Evolutionary conservation across 192 early-diverging fungal genomes (phyloP), one percentile per base, ranked within the genome.

Genomic region (Anaeromyces robustus): DNA sequence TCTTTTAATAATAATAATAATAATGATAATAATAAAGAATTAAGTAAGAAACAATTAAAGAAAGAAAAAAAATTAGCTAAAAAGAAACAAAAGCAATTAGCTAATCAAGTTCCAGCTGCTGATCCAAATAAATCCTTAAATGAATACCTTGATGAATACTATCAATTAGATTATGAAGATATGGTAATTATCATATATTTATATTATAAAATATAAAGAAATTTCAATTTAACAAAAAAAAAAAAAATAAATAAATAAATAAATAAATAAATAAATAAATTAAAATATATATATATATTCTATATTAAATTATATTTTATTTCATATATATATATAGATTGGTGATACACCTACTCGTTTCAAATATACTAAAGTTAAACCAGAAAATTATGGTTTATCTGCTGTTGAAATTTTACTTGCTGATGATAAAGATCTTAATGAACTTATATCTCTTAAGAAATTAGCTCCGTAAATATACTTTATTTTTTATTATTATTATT

Each of bases 141-240:
- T 29, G 83, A 92, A 26, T 94, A 95, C 84, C 82, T 98, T 86
- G 95, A 97, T 79, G 94, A 99, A 81, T 93, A 93, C 87, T 95
- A 96, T 84, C 90, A 94, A 81, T 89, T 97, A 14, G 94, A 95
- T 82, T 96, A 95, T 84, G 95, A 99, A 83, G 96, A 99, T 83
- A 91, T 96, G 85, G 91, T 92, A 82, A 79, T n/a, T n/a, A n/a
- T n/a, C n/a, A n/a, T n/a, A n/a, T n/a, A n/a, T n/a, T n/a, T n/a
- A n/a, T n/a, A n/a, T n/a, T n/a, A n/a, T n/a, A n/a, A n/a, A n/a
- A n/a, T n/a, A n/a, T n/a, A n/a, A n/a, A n/a, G n/a, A n/a, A n/a
- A n/a, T n/a, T n/a, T n/a, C n/a, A n/a, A n/a, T n/a, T n/a, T n/a
- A n/a, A n/a, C n/a, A 77, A 29, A 39, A 77, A 77, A 29, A 29